These are phyloP conservation scores for Abelmoschus esculentus DNA, from an alignment of 345 rosid genomes.

Conservation along the genomic window DNA sequence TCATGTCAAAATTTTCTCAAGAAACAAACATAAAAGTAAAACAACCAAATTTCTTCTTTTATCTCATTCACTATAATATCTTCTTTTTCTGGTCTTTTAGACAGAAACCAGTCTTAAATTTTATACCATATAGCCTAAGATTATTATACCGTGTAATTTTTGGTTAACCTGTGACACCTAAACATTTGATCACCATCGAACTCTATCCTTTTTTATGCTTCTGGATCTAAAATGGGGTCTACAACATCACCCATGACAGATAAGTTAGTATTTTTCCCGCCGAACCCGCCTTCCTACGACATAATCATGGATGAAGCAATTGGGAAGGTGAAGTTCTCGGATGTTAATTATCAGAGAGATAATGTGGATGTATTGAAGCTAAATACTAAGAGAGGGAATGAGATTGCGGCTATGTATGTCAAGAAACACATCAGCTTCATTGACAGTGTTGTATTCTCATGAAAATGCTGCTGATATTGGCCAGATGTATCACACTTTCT, in stretches of 20 bases:
- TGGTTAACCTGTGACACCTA: not conserved
- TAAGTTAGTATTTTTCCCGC: slow-evolving; percentile 80
- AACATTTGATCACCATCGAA: not conserved
- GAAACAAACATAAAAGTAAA: slow-evolving; percentile 20
- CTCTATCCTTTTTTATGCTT: not conserved
- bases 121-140: not conserved
- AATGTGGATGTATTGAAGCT: slow-evolving; percentile 59
- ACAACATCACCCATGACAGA: slow-evolving; percentile 87
- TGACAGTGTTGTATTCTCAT: slow-evolving; percentile 75
- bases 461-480: slow-evolving; percentile 94
- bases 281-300: slow-evolving; percentile 72
- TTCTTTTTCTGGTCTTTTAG: not conserved
- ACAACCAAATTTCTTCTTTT: slow-evolving; percentile 13
- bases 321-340: slow-evolving; percentile 49
- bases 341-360: slow-evolving; percentile 35
- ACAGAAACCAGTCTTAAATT: not conserved
- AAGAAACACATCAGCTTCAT: slow-evolving; percentile 56
- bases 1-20: slow-evolving; percentile 16
- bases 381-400: slow-evolving; percentile 59
- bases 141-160: slow-evolving; percentile 12
- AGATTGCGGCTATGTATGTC: slow-evolving; percentile 56
- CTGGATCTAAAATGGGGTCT: slow-evolving; percentile 45
- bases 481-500: slow-evolving; percentile 57
- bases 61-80: not conserved
- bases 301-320: slow-evolving; percentile 41